Percentiles rank a stretch among this genome's conserved stretches.
Conservation (phyloP, 257 asterid species). For the Gynochthodes officinalis region DNA sequence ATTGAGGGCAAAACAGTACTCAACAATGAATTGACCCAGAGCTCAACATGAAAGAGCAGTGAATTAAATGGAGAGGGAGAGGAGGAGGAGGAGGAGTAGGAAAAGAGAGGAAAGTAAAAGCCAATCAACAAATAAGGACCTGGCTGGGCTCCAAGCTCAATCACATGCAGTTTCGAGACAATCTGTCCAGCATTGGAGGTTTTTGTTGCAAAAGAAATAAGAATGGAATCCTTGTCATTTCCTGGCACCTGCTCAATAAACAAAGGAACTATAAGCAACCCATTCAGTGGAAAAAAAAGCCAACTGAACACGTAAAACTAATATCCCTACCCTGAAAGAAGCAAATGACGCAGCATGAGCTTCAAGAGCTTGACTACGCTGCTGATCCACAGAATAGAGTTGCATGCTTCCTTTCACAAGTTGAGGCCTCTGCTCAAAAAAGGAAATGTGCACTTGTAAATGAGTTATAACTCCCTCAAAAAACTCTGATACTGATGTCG, state of each 20-base stretch:
- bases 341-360: constrained; percentile 99
- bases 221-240: constrained; percentile 89
- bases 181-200: constrained; percentile 81
- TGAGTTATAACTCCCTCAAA: not conserved
- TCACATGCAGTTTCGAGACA: constrained; percentile 85
- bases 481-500: not conserved
- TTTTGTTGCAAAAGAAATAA: constrained; percentile 88
- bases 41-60: not conserved
- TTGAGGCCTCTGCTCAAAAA: constrained; percentile 73
- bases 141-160: constrained; percentile 98
- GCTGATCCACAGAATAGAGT: constrained; percentile 93
- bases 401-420: constrained; percentile 98
- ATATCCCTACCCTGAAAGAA: constrained; percentile 57
- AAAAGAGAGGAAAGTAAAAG: not conserved
- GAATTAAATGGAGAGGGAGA: not conserved
- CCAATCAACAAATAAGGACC: constrained; percentile 41
- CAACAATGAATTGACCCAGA: not conserved
- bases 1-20: not conserved
- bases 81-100: too few relatives aligned
- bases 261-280: constrained; percentile 14
- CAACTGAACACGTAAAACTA: constrained; percentile 16
- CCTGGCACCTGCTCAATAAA: constrained; percentile 63
- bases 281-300: not conserved
- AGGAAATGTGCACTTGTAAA: not conserved
- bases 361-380: constrained; percentile 97